These are phyloP conservation scores for Paramyrothecium sp. DNA, from an alignment of 2,329 filamentous ascomycete species.

Conservation along the genomic window DNA sequence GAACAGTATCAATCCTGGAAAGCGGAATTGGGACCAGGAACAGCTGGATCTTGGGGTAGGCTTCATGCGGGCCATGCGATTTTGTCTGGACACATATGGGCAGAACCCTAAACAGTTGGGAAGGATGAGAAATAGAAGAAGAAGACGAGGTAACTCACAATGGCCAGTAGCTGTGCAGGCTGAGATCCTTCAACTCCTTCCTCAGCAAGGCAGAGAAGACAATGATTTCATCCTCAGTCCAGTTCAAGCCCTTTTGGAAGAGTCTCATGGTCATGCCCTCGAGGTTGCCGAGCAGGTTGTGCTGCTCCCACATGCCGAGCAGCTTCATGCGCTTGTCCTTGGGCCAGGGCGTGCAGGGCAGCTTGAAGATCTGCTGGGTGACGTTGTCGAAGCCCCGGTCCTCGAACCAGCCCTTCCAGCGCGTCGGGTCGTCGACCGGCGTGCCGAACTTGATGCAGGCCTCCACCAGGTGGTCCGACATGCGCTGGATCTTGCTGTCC, in stretches of 20 bases:
- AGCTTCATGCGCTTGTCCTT: constrained; percentile 48
- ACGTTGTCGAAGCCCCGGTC: constrained; percentile 53
- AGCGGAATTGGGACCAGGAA: background rate
- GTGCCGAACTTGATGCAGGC: constrained; percentile 24
- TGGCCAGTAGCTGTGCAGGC: constrained; percentile 29
- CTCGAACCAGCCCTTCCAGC: constrained; percentile 32
- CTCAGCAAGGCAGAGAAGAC: constrained; percentile 23
- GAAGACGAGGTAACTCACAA: constrained; percentile 18
- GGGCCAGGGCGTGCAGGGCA: constrained; percentile 48
- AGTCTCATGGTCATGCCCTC: constrained; percentile 28
- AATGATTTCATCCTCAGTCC: constrained; percentile 24
- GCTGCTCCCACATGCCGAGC: constrained; percentile 32
- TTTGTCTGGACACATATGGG: background rate
- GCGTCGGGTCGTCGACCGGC: constrained; percentile 21
- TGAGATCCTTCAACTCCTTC: constrained; percentile 24
- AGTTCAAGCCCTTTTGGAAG: constrained; percentile 28
- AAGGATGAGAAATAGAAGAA: background rate
- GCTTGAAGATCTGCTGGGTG: constrained; percentile 40
- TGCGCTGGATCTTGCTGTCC: constrained; percentile 18
- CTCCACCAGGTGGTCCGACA: constrained; percentile 19
- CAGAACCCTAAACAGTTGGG: too few relatives aligned
- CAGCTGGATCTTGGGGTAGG: background rate
- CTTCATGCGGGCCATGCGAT: background rate
- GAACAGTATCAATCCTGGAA: too few relatives aligned
- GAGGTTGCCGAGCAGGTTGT: constrained; percentile 17